These are phyloP conservation scores for Amylocarpus encephaloides DNA, from an alignment of 2,329 filamentous ascomycete genomes.

Conservation along the genomic window DNA sequence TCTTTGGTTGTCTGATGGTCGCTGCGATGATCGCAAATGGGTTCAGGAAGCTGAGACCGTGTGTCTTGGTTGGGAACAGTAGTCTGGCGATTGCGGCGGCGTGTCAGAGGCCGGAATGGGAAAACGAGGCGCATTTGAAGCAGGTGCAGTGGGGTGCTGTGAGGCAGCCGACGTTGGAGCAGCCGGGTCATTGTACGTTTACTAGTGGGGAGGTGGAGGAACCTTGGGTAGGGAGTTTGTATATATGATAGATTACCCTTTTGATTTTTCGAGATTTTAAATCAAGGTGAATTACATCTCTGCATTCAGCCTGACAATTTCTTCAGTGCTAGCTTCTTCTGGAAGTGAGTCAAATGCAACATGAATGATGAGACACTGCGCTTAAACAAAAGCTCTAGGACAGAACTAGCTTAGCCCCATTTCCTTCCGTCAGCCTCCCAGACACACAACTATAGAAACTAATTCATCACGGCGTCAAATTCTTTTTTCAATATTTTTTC, in stretches of 20 bases:
- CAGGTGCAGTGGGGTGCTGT: constrained; percentile 16
- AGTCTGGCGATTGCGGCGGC: constrained; percentile 20
- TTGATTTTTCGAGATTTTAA: no score
- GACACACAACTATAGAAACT: no score
- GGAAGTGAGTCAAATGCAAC: no score
- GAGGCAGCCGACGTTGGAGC: constrained; percentile 5
- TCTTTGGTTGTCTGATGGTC: constrained; percentile 15
- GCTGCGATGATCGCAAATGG: constrained; percentile 16
- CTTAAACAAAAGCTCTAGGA: no score
- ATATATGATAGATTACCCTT: constrained; percentile 10
- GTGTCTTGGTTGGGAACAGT: constrained; percentile 19
- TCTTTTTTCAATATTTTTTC: no score
- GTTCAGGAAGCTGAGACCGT: constrained; percentile 10
- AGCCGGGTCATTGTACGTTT: constrained; percentile 18
- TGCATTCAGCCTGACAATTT: no score
- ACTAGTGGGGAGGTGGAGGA: constrained; percentile 12
- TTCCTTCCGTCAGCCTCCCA: no score
- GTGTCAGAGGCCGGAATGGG: constrained; percentile 14
- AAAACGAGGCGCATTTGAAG: constrained; percentile 9
- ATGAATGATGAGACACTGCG: no score
- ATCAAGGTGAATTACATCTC: no score
- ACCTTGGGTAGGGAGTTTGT: constrained; percentile 9
- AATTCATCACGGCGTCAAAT: no score
- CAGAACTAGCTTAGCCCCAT: no score
- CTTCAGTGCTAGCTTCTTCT: no score